Evolutionary conservation across 441 rosid genomes (phyloP), one percentile per base, ranked within the genome.

Genomic region (Bruguiera hainesii): DNA sequence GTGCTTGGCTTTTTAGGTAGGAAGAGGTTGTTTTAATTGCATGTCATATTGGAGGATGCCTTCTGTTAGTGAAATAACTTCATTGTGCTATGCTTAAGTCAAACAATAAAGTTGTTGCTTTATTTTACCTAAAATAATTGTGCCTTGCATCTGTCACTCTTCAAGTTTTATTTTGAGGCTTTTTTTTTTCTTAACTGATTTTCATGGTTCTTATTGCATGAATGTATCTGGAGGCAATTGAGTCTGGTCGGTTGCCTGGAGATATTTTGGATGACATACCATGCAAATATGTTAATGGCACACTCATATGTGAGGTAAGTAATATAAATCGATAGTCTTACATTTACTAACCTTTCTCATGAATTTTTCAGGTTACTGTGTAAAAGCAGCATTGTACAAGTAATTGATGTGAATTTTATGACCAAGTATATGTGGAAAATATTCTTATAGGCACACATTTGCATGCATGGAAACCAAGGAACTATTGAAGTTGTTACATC

Each of bases 221-320:
- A 10, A 57, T 74, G 25, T 52, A 50, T 73, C 52, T 75, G 70
- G 50, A 96, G 99, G 97, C 96, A 60, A 86, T 96, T 79, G 98
- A 90, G 70, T 87, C 89, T 73, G 98, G 98, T 19, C 83, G 82
- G 76, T 81, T 96, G 73, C 99, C 97, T 64, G 87, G 89, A 69
- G 98, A 93, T 78, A 69, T 87, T 74, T 78, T 87, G 83, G 97
- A 84, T 67, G 92, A 81, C 71, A 79, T 90, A 75, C 92, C 91
- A 16, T 88, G 85, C 90, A 88, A 88, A 77, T 96, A 78, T 75
- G 73, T 82, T 73, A 85, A 87, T 73, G 98, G 99, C 55, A 79
- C 86, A 20, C 79, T 96, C 58, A 51, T 81, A 58, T 96, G 99
- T 64, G 96, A 90, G 97, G 99, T 90, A 75, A 82, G 83, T 78